Base-by-base conservation (phyloP, 2,329 filamentous ascomycete species). In the Alternaria incomplexa region DNA sequence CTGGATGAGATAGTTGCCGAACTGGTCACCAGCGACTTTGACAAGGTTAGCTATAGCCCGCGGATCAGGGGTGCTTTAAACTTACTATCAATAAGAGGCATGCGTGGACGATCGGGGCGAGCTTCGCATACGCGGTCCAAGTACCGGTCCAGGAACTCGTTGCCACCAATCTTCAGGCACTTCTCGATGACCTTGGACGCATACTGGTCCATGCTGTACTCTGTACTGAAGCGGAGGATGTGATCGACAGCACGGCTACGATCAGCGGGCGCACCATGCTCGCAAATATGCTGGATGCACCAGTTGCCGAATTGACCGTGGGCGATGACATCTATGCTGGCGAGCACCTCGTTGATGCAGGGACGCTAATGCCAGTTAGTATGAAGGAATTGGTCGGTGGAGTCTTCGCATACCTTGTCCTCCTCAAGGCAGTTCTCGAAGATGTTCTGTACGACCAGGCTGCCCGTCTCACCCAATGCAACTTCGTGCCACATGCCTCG, bases 231-330 rank as follows among this genome's bases (percentile, higher is more conserved):
- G 67, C 91, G 91, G 70, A 99, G 91, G 75, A 99, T 95, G 80
- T 98, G 95, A 71, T 99, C 95, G 74, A 97, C 91, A 47, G 96
- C 96, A 70, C 94, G 91, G 81, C 91, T 95, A 73, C 95, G 94
- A 81, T 99, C 96, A 44, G 91, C 90, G 30, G 94, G 91, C 61
- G 91, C 91, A 54, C 96, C 95, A 77, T 99, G 96, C 81, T 99
- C 96, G 81, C 96, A 99, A 73, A 99, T 93, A 81, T 99, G 96
- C 82, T 99, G 96, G 74, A 99, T 98, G 83, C 96, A 99, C 96
- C 96, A 99, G 80, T 99, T 99, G 59, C 96, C 96, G 77, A 99
- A 99, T 79, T 99, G 96, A 25, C 96, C 96, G 79, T 97, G 95
- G 62, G 96, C 92, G 75, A 99, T 93, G 65, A 97, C 92, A 81